A percentile compares a stretch with the other conserved stretches of the same genome.
Conservation (phyloP, 176 grass and related monocot species). For the Juncus effusus region DNA sequence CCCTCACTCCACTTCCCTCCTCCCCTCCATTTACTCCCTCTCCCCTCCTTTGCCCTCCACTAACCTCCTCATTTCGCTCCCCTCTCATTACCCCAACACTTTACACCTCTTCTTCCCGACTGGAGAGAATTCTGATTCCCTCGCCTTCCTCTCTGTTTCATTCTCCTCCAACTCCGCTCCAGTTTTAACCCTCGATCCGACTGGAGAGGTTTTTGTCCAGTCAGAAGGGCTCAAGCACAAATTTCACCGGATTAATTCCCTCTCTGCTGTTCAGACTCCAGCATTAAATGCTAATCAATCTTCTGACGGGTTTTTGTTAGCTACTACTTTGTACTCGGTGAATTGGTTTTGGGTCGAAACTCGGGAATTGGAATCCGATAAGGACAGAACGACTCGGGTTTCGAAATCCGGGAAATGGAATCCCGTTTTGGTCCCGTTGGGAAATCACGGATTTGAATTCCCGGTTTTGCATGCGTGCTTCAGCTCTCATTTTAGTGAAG, state of each 20-base stretch:
- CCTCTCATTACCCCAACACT: slow-evolving; percentile 1
- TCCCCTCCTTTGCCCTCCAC: slow-evolving; percentile 3
- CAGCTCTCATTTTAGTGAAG: slow-evolving; percentile 54
- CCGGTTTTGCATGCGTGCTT: slow-evolving; percentile 58
- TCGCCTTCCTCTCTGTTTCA: slow-evolving; percentile 28
- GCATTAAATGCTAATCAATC: background rate
- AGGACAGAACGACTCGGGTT: background rate
- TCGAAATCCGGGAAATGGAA: background rate
- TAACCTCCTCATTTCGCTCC: slow-evolving; percentile 19
- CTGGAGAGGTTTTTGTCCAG: slow-evolving; percentile 44
- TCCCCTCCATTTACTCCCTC: slow-evolving; percentile 14
- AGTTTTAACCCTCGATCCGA: slow-evolving; percentile 4
- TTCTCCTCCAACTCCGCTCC: background rate
- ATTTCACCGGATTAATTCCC: slow-evolving; percentile 48
- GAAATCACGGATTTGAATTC: slow-evolving; percentile 51
- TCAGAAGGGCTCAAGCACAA: slow-evolving; percentile 54
- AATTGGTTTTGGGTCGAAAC: slow-evolving; percentile 74
- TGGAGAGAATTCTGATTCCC: slow-evolving; percentile 34
- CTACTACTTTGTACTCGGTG: slow-evolving; percentile 58
- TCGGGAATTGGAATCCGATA: slow-evolving; percentile 1
- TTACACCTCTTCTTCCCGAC: slow-evolving; percentile 38
- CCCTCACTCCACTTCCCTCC: slow-evolving; percentile 7
- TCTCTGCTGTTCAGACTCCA: slow-evolving; percentile 17
- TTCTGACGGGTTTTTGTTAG: slow-evolving; percentile 58
- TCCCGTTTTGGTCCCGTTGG: slow-evolving; percentile 27